Conservation (phyloP, 345 rosid genomes). For the Lumnitzera littorea region DNA sequence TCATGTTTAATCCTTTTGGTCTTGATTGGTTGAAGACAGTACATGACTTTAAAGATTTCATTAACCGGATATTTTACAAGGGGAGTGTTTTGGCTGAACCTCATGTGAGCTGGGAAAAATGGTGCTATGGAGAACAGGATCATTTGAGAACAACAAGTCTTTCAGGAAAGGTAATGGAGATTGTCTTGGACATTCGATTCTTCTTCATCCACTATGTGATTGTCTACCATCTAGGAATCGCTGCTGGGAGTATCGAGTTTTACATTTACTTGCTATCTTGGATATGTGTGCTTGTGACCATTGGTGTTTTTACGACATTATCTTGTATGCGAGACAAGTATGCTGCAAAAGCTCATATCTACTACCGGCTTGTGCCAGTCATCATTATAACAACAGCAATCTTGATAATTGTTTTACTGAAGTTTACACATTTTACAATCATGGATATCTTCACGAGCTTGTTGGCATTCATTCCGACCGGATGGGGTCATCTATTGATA, state of each 20-base stretch:
- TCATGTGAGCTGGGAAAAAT: constrained; percentile 11
- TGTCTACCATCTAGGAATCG: constrained; percentile 6
- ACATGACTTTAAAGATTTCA: constrained; percentile 10
- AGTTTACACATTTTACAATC: constrained; percentile 1
- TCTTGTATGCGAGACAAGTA: constrained; percentile 6
- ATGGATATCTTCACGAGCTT: constrained; percentile 7
- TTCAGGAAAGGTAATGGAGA: constrained; percentile 10
- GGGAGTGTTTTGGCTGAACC: neutral
- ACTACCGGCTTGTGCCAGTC: constrained; percentile 8
- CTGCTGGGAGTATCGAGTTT: constrained; percentile 5
- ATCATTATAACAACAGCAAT: neutral
- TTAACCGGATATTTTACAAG: constrained; percentile 8
- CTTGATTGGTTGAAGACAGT: constrained; percentile 15
- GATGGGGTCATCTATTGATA: constrained; percentile 11
- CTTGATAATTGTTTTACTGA: neutral
- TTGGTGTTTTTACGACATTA: neutral
- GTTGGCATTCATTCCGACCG: constrained; percentile 13
- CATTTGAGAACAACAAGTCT: constrained; percentile 8
- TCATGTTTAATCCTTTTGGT: constrained; percentile 9
- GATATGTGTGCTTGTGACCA: constrained; percentile 1
- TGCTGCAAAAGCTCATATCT: constrained; percentile 6
- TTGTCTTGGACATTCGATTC: constrained; percentile 8
- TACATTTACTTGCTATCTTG: constrained; percentile 9
- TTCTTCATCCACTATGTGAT: constrained; percentile 11
- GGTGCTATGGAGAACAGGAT: constrained; percentile 13